Evolutionary conservation across 768 basidiomycete species (phyloP), one percentile per base, ranked within the genome.

Genomic region (Leccinum subgranulosum): DNA sequence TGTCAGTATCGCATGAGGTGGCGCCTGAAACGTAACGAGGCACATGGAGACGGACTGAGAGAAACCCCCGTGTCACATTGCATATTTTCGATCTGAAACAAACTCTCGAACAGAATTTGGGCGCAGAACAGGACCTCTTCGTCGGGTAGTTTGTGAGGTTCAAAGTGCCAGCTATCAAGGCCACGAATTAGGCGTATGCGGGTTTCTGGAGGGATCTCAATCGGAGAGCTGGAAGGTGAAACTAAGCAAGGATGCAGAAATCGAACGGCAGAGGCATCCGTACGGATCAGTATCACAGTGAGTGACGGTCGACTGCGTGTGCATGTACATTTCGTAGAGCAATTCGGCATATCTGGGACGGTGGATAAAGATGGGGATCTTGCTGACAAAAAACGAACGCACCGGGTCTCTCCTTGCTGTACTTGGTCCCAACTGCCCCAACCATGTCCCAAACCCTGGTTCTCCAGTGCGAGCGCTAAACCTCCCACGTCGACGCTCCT

Each of bases 401-500:
- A 87, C 87, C 74, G 74, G 17, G 73, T 76, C 75, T 73, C 68
- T 76, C 77, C 73, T 70, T 76, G 49, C 64, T 81, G 63, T 51
- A 74, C 66, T 69, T 81, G 75, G 49, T 81, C 81, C 78, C 82
- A 77, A 45, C 83, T 78, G 41, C 85, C 80, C 88, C 90, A 88
- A 36, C 88, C 88, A 65, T 84, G 82, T 27, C 90, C 87, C 58
- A 82, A 76, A 45, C 82, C 83, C 49, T 72, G 76, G 62, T 82
- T 83, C 56, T 75, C 78, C 51, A 90, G 82, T 1, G 93, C 92
- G 50, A 93, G 85, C 56, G 87, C 84, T 57, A 98, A 81, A 31
- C 94, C 94, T 12, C 94, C 94, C 45, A 92, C 81, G 73, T 98
- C 94, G 55, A 94, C 92, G 69, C 90, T 94, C 49, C 90, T 77